A percentile compares a stretch with the other conserved stretches of the same genome.
Conservation (phyloP, 495 filamentous ascomycete genomes). For the Neurospora cerealis region DNA sequence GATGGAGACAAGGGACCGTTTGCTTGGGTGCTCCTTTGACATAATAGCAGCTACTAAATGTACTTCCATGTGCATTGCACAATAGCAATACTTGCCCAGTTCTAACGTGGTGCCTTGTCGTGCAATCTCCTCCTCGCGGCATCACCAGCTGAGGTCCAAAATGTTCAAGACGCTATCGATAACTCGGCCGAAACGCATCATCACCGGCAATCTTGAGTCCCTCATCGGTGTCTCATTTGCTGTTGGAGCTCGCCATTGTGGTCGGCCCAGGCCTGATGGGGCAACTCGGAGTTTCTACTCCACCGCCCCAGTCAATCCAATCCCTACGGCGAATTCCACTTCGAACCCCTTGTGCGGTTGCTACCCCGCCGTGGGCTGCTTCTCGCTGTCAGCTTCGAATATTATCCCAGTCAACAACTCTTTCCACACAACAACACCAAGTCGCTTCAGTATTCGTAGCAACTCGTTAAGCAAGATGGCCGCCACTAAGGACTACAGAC, state of each 20-base stretch:
- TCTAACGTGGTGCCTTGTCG: not conserved
- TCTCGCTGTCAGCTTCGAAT: not conserved
- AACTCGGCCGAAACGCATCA: not conserved
- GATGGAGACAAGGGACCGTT: not conserved
- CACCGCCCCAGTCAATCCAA: constrained; percentile 7
- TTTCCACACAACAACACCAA: constrained; percentile 11
- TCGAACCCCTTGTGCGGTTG: not conserved
- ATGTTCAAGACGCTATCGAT: constrained; percentile 13
- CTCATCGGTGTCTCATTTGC: not conserved
- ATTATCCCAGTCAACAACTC: constrained; percentile 4
- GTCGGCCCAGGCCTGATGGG: not conserved
- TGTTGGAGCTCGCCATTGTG: not conserved
- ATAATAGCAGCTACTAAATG: not conserved
- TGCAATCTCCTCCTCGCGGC: not conserved
- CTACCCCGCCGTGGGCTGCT: not conserved
- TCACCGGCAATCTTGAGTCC: not conserved
- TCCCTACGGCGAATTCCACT: not conserved
- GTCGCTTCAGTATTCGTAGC: constrained; percentile 1
- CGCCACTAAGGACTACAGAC: constrained; percentile 61
- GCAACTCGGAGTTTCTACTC: constrained; percentile 2
- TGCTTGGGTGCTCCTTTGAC: not conserved
- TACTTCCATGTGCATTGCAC: not conserved
- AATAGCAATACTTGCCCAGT: not conserved
- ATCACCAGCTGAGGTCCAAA: not conserved
- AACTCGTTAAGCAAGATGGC: constrained; percentile 48